phyloP scores from a whole-genome alignment of 768 basidiomycete genomes.

The Xerocomellus chrysenteron region DNA sequence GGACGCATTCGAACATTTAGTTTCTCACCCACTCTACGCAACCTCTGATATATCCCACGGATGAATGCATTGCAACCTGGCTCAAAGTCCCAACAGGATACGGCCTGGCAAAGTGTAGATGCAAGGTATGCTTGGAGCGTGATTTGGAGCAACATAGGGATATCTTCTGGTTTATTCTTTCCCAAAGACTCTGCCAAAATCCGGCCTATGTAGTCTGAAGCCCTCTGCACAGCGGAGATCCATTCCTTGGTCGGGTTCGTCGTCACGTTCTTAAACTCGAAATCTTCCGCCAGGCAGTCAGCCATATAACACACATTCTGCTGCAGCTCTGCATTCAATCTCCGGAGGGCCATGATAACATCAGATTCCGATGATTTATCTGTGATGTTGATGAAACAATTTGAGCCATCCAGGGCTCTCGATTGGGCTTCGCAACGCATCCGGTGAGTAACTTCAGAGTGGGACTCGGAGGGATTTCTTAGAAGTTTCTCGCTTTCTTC shows the following conservation, averaged over 20 bases:
- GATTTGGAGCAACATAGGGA: conserved; percentile 10
- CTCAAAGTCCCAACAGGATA: conserved; percentile 8
- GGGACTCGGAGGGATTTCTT: conserved; percentile 1
- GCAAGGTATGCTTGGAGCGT: conserved; percentile 10
- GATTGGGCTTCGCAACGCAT: conserved; percentile 10
- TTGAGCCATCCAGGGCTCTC: conserved; percentile 10
- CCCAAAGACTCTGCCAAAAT: not conserved
- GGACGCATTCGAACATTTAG: not conserved
- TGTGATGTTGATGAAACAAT: not conserved
- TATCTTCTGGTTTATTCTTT: not conserved
- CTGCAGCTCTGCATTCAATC: conserved; percentile 12
- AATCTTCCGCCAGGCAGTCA: not conserved
- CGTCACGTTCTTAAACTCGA: not conserved
- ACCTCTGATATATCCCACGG: conserved; percentile 5
- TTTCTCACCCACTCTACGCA: conserved; percentile 7
- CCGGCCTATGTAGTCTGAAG: not conserved
- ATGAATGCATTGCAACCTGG: conserved; percentile 5
- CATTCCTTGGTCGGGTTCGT: conserved; percentile 1
- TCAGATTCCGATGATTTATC: conserved; percentile 15
- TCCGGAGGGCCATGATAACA: conserved; percentile 3
- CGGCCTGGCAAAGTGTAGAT: not conserved
- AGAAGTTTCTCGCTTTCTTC: conserved; percentile 6
- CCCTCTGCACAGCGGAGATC: not conserved
- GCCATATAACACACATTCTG: conserved; percentile 10
- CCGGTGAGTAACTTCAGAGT: not conserved